Percentiles rank a stretch among this genome's conserved stretches.
Evolutionary conservation across 306 rosid species (phyloP).

Genomic region (Gastrolobium villosum): DNA sequence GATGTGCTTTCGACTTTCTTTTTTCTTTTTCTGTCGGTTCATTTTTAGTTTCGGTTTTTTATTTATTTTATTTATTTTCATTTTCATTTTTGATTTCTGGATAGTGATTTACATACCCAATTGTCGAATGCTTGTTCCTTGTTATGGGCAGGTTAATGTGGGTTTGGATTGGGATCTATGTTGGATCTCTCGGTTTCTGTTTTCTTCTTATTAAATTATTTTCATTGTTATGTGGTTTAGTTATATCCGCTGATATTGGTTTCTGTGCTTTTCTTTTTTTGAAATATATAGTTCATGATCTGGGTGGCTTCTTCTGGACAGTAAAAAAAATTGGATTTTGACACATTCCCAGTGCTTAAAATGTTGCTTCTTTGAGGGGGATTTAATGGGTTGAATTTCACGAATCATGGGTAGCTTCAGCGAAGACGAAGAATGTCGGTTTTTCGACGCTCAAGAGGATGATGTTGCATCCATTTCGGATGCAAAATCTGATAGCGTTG

Average conservation of each 20-base stretch:
- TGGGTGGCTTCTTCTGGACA: constrained; percentile 65
- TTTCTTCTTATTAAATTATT: constrained; percentile 54
- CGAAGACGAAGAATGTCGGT: constrained; percentile 72
- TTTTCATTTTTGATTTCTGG: not conserved
- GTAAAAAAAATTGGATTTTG: constrained; percentile 55
- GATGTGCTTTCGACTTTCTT: constrained; percentile 39
- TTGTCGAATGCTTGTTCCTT: constrained; percentile 46
- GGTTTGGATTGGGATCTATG: constrained; percentile 88
- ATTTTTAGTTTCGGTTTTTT: constrained; percentile 28
- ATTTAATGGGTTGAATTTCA: constrained; percentile 85
- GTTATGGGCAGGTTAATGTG: constrained; percentile 74
- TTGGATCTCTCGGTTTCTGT: constrained; percentile 77
- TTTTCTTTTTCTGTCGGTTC: constrained; percentile 32
- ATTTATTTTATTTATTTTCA: not conserved
- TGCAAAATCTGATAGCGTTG: constrained; percentile 53
- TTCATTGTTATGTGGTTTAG: constrained; percentile 51
- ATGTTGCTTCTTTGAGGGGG: constrained; percentile 72
- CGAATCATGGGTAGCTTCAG: constrained; percentile 80
- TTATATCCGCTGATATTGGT: constrained; percentile 67
- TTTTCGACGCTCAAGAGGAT: constrained; percentile 91
- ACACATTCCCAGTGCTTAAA: constrained; percentile 59
- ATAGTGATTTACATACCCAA: constrained; percentile 45
- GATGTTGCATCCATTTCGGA: constrained; percentile 69
- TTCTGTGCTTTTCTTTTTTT: constrained; percentile 44
- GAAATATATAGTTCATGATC: constrained; percentile 48